Conservation (phyloP, 1,284 basidiomycete species). For the Irpex lacteus region DNA sequence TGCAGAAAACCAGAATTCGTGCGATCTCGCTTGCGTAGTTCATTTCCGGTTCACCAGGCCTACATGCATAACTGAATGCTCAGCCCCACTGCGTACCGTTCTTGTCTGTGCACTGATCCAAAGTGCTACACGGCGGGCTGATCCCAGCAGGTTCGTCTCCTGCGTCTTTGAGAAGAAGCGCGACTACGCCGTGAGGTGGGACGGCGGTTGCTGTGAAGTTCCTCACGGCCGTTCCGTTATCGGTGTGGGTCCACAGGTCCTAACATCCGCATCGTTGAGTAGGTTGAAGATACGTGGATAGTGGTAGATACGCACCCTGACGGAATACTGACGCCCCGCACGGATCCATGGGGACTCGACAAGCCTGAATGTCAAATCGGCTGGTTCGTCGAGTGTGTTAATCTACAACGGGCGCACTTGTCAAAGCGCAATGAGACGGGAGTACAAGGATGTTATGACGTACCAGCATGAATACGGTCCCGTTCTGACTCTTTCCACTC, state of each 20-base stretch:
- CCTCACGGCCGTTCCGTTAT: conserved; percentile 44
- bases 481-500: conserved; percentile 48
- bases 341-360: conserved; percentile 71
- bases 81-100: conserved; percentile 21
- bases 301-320: conserved; percentile 30
- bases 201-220: conserved; percentile 58
- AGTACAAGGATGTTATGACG: too few relatives aligned
- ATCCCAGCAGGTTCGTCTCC: conserved; percentile 60
- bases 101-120: conserved; percentile 16
- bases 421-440: too few relatives aligned
- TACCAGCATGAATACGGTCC: conserved; percentile 35
- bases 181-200: conserved; percentile 64
- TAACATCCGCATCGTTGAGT: not conserved
- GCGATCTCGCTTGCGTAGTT: too few relatives aligned
- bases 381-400: conserved; percentile 42
- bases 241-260: not conserved
- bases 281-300: too few relatives aligned
- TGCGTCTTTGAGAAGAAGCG: conserved; percentile 59
- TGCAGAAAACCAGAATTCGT: too few relatives aligned
- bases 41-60: too few relatives aligned
- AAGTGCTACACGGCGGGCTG: conserved; percentile 28
- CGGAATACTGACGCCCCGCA: conserved; percentile 59
- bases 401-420: not conserved
- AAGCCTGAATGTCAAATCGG: conserved; percentile 59
- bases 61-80: not conserved